Evolutionary conservation across 306 rosid species (phyloP).

Genomic region (Cucumis melo): DNA sequence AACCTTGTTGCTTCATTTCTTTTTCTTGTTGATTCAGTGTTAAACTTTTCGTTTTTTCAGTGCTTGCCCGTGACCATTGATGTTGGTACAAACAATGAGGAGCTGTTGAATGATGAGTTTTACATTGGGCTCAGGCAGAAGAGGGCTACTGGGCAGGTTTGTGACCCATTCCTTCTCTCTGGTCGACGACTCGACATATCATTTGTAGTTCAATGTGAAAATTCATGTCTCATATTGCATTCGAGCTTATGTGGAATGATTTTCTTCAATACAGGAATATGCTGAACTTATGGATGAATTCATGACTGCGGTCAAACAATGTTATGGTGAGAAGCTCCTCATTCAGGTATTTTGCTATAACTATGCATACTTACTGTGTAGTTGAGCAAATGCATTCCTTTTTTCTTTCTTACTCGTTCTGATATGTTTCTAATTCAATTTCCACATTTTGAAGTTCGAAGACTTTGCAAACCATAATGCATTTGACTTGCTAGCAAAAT

Average conservation of each 20-base stretch:
- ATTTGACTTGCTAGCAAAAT: slow-evolving; percentile 75
- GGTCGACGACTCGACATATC: not conserved
- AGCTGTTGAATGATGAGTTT: slow-evolving; percentile 69
- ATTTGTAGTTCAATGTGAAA: not conserved
- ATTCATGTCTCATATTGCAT: not conserved
- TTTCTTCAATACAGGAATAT: slow-evolving; percentile 48
- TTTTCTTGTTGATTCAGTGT: not conserved
- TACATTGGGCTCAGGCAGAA: slow-evolving; percentile 87
- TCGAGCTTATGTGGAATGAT: slow-evolving; percentile 1
- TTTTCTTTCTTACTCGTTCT: not conserved
- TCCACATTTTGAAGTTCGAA: slow-evolving; percentile 55
- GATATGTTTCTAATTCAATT: slow-evolving; percentile 12
- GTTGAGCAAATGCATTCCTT: not conserved
- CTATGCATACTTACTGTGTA: not conserved
- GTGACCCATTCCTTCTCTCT: not conserved
- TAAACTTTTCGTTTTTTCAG: slow-evolving; percentile 28
- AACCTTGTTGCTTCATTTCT: not conserved
- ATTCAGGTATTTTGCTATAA: slow-evolving; percentile 41
- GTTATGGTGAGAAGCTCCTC: slow-evolving; percentile 82
- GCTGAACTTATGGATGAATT: slow-evolving; percentile 74
- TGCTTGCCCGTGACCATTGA: slow-evolving; percentile 97
- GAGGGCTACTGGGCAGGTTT: slow-evolving; percentile 88
- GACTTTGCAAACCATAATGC: slow-evolving; percentile 99
- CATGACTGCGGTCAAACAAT: slow-evolving; percentile 81
- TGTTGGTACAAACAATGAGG: slow-evolving; percentile 95